Evolutionary conservation across 2,329 filamentous ascomycete species (phyloP).

Genomic region (Grosmannia serpens): DNA sequence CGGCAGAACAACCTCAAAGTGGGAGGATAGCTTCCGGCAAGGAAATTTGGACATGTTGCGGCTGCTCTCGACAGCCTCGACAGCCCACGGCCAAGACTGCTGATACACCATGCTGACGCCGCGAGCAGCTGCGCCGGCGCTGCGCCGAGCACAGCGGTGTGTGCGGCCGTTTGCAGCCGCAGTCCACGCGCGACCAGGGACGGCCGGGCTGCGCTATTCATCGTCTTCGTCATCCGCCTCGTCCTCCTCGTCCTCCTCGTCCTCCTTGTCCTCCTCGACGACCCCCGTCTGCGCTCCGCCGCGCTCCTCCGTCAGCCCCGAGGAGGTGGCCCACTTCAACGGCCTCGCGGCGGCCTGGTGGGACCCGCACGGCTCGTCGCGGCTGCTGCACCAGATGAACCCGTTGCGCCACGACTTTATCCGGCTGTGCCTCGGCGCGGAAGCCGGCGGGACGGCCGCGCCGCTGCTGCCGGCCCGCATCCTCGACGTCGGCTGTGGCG

Average conservation of each 20-base stretch:
- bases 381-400: constrained; percentile 95
- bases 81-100: neutral
- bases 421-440: constrained; percentile 48
- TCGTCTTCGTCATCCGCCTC: constrained; percentile 13
- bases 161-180: neutral
- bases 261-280: too few relatives aligned
- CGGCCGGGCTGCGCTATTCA: neutral
- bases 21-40: neutral
- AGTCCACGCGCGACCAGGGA: neutral
- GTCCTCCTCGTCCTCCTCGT: neutral
- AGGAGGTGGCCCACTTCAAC: constrained; percentile 91
- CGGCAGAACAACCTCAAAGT: neutral
- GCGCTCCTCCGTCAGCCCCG: constrained; percentile 66
- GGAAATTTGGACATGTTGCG: neutral
- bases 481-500: constrained; percentile 90
- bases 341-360: constrained; percentile 90
- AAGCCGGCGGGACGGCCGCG: too few relatives aligned
- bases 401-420: constrained; percentile 93
- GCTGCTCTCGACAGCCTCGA: neutral
- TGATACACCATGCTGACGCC: neutral
- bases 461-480: constrained; percentile 23
- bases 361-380: constrained; percentile 87
- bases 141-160: constrained; percentile 5
- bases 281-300: constrained; percentile 8
- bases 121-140: constrained; percentile 3